Conservation (phyloP, 2,329 filamentous ascomycete species). For the Zasmidium angulare region DNA sequence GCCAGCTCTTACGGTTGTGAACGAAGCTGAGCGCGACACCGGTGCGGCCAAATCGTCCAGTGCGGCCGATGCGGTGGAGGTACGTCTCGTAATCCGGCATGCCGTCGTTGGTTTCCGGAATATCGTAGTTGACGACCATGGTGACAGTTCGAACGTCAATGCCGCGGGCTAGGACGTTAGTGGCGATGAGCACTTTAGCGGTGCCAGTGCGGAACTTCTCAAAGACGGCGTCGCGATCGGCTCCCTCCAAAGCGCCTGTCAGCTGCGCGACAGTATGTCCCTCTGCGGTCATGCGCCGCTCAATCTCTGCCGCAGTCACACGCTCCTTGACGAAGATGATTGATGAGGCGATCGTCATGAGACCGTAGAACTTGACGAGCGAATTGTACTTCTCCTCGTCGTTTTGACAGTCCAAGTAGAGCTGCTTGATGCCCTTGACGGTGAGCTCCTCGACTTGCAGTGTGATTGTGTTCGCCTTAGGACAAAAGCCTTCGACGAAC, state of each 20-base stretch:
- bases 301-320: slow-evolving; percentile 80
- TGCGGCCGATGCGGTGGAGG: slow-evolving; percentile 95
- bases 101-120: slow-evolving; percentile 59
- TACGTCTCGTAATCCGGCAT: slow-evolving; percentile 90
- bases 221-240: slow-evolving; percentile 78
- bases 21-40: slow-evolving; percentile 96
- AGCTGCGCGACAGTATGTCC: slow-evolving; percentile 90
- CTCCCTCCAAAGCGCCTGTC: slow-evolving; percentile 83
- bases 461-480: slow-evolving; percentile 81
- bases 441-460: slow-evolving; percentile 89
- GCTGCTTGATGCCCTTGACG: slow-evolving; percentile 94
- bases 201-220: slow-evolving; percentile 81
- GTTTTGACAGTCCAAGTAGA: slow-evolving; percentile 89
- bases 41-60: slow-evolving; percentile 92
- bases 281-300: slow-evolving; percentile 79
- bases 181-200: slow-evolving; percentile 96
- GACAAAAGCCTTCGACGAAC: slow-evolving; percentile 83
- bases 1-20: slow-evolving; percentile 78
- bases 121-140: slow-evolving; percentile 94
- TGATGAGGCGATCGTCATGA: slow-evolving; percentile 95
- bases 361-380: slow-evolving; percentile 87
- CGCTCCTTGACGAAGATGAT: slow-evolving; percentile 98
- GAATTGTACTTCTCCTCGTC: slow-evolving; percentile 84
- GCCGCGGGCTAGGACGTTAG: slow-evolving; percentile 92
- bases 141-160: slow-evolving; percentile 91